A percentile compares a stretch with the other conserved stretches of the same genome.
Evolutionary conservation across 2,329 filamentous ascomycete species (phyloP).

Genomic region (Cryphonectria radicalis): DNA sequence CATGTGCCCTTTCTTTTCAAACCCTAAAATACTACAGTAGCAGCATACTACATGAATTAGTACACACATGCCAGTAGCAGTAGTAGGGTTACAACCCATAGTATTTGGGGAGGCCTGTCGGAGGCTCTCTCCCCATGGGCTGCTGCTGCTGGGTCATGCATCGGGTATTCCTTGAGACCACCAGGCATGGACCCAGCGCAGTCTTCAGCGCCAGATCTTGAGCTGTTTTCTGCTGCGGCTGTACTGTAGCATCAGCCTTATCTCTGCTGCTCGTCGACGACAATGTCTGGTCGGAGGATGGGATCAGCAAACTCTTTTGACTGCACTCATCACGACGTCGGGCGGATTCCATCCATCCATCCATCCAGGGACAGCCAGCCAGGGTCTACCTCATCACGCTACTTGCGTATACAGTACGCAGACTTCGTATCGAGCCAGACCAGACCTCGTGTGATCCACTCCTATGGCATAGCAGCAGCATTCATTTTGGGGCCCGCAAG

Average conservation of each 20-base stretch:
- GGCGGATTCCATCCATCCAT: background rate
- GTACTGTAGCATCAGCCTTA: too few species aligned
- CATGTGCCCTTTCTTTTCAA: background rate
- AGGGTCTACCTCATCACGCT: background rate
- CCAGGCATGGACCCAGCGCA: conserved; percentile 6
- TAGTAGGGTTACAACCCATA: background rate
- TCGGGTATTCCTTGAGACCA: too few species aligned
- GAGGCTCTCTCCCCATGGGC: background rate
- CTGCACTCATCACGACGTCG: background rate
- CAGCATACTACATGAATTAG: background rate
- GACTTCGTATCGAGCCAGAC: background rate
- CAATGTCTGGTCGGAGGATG: background rate
- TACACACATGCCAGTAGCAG: background rate
- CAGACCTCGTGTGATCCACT: background rate
- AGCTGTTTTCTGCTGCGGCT: too few species aligned
- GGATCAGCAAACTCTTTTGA: background rate
- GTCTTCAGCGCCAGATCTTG: background rate
- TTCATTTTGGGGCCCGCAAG: background rate
- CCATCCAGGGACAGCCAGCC: background rate
- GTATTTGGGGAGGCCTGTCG: background rate
- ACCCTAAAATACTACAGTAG: background rate
- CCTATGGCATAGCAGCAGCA: background rate
- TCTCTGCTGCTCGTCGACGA: too few species aligned
- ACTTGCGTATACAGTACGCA: background rate
- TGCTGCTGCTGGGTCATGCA: background rate